phyloP scores from a whole-genome alignment of 2,329 filamentous ascomycete species.

The Dendryphion nanum region DNA sequence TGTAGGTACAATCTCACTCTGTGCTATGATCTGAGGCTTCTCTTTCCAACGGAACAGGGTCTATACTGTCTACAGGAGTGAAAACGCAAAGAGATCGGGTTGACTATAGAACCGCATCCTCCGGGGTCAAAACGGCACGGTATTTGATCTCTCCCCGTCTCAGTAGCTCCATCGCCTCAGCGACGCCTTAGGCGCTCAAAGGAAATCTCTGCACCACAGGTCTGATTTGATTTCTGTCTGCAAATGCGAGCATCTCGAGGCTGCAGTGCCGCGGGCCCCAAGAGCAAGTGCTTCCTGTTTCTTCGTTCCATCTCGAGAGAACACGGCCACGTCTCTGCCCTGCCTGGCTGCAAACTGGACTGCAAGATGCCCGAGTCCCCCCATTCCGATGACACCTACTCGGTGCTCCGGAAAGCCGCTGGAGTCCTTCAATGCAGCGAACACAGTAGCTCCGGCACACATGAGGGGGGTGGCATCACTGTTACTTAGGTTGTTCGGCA shows the following conservation, averaged over 20 bases:
- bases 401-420: conserved; percentile 61
- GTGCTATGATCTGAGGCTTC: no score
- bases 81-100: no score
- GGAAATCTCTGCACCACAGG: conserved; percentile 19
- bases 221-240: conserved; percentile 14
- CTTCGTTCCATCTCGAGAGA: not conserved
- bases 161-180: conserved; percentile 13
- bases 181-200: conserved; percentile 17
- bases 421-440: conserved; percentile 2
- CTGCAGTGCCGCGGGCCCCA: no score
- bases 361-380: conserved; percentile 72
- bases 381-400: conserved; percentile 79
- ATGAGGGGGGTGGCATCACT: not conserved
- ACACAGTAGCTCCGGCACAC: not conserved
- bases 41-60: no score
- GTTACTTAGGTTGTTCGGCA: not conserved
- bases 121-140: no score
- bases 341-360: conserved; percentile 65
- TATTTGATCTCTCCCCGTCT: no score
- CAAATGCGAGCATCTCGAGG: conserved; percentile 21
- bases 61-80: no score
- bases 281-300: not conserved
- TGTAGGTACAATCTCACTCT: no score
- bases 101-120: no score
- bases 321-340: not conserved